Evolutionary conservation across 352 stramenopile species (phyloP).

Genomic region (Thalassiosira livingstoniorum): DNA sequence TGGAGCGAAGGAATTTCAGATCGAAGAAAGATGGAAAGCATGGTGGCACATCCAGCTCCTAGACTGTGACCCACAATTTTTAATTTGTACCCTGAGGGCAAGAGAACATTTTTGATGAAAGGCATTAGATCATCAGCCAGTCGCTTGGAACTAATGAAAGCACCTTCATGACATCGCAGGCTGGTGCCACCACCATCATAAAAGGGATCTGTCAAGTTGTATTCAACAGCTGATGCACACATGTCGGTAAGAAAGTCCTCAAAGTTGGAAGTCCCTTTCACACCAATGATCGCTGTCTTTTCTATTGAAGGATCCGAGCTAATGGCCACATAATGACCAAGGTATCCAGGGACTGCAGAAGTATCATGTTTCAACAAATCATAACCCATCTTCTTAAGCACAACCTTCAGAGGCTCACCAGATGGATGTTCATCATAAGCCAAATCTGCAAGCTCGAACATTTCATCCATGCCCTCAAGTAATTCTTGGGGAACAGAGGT

Average conservation of each 20-base stretch:
- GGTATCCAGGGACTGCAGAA: constrained; percentile 51
- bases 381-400: constrained; percentile 39
- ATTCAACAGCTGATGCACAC: constrained; percentile 38
- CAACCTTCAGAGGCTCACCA: constrained; percentile 29
- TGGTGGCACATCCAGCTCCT: constrained; percentile 58
- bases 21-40: constrained; percentile 59
- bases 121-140: constrained; percentile 51
- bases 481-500: constrained; percentile 13
- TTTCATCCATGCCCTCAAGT: constrained; percentile 42
- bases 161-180: constrained; percentile 64
- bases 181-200: constrained; percentile 32
- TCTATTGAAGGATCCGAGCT: constrained; percentile 7
- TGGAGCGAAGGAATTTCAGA: constrained; percentile 42
- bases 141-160: constrained; percentile 49
- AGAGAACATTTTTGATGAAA: constrained; percentile 58
- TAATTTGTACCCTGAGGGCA: constrained; percentile 64
- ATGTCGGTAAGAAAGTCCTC: constrained; percentile 68
- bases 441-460: constrained; percentile 63
- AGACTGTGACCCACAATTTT: constrained; percentile 60
- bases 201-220: constrained; percentile 43
- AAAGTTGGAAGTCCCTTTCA: constrained; percentile 66
- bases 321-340: constrained; percentile 68
- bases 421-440: constrained; percentile 60
- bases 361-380: constrained; percentile 60
- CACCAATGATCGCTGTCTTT: constrained; percentile 59